Evolutionary conservation across 352 stramenopile genomes (phyloP), one percentile per base, ranked within the genome.

Genomic region (Aphanomyces astaci): DNA sequence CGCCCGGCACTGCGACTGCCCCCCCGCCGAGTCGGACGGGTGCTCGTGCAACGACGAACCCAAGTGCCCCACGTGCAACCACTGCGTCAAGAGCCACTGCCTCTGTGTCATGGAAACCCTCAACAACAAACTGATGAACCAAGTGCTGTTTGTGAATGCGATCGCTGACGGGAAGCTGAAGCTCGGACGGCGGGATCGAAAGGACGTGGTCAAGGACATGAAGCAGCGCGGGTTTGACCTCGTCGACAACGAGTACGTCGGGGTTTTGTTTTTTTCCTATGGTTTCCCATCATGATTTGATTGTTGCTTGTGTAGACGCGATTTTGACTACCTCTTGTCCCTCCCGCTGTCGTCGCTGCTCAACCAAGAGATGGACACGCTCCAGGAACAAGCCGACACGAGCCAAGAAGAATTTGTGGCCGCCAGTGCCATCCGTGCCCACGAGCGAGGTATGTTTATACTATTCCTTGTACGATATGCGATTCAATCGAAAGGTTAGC

Each of bases 321-420:
- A 59, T 15, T 59, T 59, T 59, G 51, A 59, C 27, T 59, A 59
- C 51, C 51, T 59, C 51, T 59, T 59, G 25, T 24, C 51, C 19
- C 51, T 59, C 0, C 51, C 51, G 13, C 25, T 59, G 0, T 30
- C 51, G n/a, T n/a, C 19, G 11, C 24, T 59, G 13, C n/a, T 59
- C n/a, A 30, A 32, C 5, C 51, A 7, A 30, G 51, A 59, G 5
- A 59, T 59, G 22, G 51, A 59, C 51, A 39, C 17, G 17, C 30
- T 59, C 19, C 51, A 59, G n/a, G 51, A 59, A 36, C 22, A 59
- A 28, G 51, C 51, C 7, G 51, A 59, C 51, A 28, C 30, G 4
- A 59, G 51, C 30, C 51, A 59, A 59, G 51, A 59, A 59, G 51
- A 59, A 15, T 33, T 59, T 5, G 51, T 59, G 7, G 51, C 51